These are phyloP conservation scores for Pichia sp. DNA, from an alignment of 1,139 yeast genomes.

Conservation along the genomic window DNA sequence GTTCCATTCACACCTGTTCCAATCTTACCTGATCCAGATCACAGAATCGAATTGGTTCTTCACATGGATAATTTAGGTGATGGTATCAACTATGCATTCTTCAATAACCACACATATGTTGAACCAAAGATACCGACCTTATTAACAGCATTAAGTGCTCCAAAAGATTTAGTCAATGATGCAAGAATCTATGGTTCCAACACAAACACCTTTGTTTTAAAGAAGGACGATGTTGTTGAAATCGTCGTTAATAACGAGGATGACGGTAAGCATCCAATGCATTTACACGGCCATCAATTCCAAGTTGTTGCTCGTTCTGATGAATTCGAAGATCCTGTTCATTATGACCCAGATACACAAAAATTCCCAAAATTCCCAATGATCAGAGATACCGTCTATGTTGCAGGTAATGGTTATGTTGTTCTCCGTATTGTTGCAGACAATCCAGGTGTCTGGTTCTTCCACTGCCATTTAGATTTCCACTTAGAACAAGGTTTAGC, in stretches of 20 bases:
- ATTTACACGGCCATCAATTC: constrained; percentile 76
- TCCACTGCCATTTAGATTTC: constrained; percentile 85
- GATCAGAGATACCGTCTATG: constrained; percentile 63
- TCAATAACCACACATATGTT: constrained; percentile 63
- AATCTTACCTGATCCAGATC: constrained; percentile 57
- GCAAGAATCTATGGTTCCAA: constrained; percentile 64
- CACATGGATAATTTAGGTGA: constrained; percentile 68
- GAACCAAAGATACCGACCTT: constrained; percentile 68
- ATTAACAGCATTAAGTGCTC: constrained; percentile 53
- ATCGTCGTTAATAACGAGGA: constrained; percentile 70
- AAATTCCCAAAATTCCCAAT: constrained; percentile 59
- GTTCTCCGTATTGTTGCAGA: constrained; percentile 69
- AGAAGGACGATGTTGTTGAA: constrained; percentile 61
- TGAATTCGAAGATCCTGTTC: constrained; percentile 51
- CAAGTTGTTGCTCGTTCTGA: constrained; percentile 64
- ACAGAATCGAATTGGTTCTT: constrained; percentile 55
- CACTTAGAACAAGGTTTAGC: constrained; percentile 80
- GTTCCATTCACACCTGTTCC: constrained; percentile 43
- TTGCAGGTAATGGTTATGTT: constrained; percentile 63
- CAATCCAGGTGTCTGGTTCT: constrained; percentile 84
- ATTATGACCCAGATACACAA: constrained; percentile 43
- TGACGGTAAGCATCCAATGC: constrained; percentile 81
- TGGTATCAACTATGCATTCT: constrained; percentile 75
- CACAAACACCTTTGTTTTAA: constrained; percentile 60
- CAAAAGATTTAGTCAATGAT: constrained; percentile 46